phyloP scores from a whole-genome alignment of 768 basidiomycete genomes.

The Lactifluus rugatus region DNA sequence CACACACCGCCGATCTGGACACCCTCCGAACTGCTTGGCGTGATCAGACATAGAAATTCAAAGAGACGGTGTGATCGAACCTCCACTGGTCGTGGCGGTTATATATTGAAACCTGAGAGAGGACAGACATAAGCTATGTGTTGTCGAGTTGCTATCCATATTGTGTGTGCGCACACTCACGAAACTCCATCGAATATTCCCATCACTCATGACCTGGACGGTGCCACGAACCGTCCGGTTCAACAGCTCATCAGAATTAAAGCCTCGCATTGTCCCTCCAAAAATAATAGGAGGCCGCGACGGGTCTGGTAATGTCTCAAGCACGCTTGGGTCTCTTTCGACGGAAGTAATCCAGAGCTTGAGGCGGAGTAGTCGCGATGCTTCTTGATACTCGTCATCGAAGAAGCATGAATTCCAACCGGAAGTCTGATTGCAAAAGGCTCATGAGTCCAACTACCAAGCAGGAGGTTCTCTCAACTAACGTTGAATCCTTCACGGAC shows the following conservation, averaged over 20 bases:
- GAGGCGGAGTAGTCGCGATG: slow-evolving; percentile 52
- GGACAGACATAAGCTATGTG: not conserved
- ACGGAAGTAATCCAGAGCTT: slow-evolving; percentile 39
- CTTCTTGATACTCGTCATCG: slow-evolving; percentile 50
- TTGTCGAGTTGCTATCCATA: not conserved
- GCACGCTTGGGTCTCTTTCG: slow-evolving; percentile 8
- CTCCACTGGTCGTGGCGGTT: slow-evolving; percentile 50
- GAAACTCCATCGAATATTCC: slow-evolving; percentile 35
- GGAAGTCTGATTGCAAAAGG: slow-evolving; percentile 9
- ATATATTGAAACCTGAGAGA: slow-evolving; percentile 41
- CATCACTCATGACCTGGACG: slow-evolving; percentile 28
- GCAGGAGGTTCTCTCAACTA: slow-evolving; percentile 1
- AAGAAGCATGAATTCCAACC: slow-evolving; percentile 37
- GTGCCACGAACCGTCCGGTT: slow-evolving; percentile 27
- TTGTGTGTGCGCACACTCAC: slow-evolving; percentile 32
- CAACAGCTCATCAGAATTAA: slow-evolving; percentile 19
- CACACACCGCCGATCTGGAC: slow-evolving; percentile 56
- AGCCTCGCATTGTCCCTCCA: slow-evolving; percentile 25
- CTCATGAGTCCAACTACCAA: not conserved
- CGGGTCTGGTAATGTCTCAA: slow-evolving; percentile 18
- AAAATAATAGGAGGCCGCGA: slow-evolving; percentile 26
- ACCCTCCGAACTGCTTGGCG: slow-evolving; percentile 47
- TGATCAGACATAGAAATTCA: not conserved
- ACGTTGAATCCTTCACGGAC: slow-evolving; percentile 26
- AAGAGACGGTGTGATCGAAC: slow-evolving; percentile 26